A percentile compares a stretch with the other conserved stretches of the same genome.
These are phyloP conservation scores for Leucogyrophana mollusca DNA, from an alignment of 768 basidiomycete species.

Conservation along the genomic window DNA sequence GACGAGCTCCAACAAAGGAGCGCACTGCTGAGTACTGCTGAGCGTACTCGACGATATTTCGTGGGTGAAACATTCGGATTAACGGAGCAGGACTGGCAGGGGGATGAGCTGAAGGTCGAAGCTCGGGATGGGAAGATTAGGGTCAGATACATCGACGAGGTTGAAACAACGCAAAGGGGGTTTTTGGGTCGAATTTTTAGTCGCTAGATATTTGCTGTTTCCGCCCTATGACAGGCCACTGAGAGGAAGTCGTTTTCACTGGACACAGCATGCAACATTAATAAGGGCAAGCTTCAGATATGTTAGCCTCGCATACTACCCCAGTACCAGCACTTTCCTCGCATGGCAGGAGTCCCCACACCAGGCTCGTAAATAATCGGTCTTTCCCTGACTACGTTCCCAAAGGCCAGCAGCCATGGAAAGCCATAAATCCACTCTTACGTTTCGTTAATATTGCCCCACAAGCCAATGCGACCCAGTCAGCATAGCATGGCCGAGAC, in stretches of 20 bases:
- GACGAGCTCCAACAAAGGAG: constrained; percentile 26
- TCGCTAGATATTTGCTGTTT: too few species aligned
- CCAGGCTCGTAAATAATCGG: constrained; percentile 45
- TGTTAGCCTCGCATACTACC: constrained; percentile 87
- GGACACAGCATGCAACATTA: too few species aligned
- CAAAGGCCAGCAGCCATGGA: constrained; percentile 2
- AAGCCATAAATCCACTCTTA: constrained; percentile 44
- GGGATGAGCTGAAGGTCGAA: constrained; percentile 38
- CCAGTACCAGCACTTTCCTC: constrained; percentile 71
- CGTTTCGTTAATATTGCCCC: constrained; percentile 32
- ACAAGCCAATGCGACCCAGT: constrained; percentile 4
- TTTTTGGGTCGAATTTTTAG: constrained; percentile 13
- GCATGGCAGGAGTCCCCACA: constrained; percentile 84
- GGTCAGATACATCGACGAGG: constrained; percentile 38
- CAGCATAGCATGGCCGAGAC: constrained; percentile 4
- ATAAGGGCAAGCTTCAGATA: too few species aligned
- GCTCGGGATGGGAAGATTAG: constrained; percentile 36
- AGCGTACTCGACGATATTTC: constrained; percentile 34
- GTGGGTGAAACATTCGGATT: constrained; percentile 38
- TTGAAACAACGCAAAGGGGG: constrained; percentile 5
- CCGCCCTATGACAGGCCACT: too few species aligned
- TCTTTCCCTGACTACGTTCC: neutral
- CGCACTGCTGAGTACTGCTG: constrained; percentile 32
- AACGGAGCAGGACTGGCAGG: constrained; percentile 30
- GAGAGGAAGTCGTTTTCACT: too few species aligned